phyloP scores from a whole-genome alignment of 805 yeast genomes.

The Wickerhamomyces silvicola region DNA sequence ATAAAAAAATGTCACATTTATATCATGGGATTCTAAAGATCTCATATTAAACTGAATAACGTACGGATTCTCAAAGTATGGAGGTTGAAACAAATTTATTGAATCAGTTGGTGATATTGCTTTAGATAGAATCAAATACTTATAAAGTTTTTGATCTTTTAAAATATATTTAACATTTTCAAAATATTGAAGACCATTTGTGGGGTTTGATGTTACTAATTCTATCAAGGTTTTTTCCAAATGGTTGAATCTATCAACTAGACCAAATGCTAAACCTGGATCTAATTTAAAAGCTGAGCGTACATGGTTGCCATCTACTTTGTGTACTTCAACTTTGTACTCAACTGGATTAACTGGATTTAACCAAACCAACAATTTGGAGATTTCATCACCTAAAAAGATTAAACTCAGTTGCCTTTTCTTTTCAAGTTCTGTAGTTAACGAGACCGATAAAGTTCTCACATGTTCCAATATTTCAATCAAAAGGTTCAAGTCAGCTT shows the following conservation, averaged over 20 bases:
- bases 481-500: slow-evolving; percentile 59
- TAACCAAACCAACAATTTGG: slow-evolving; percentile 71
- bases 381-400: slow-evolving; percentile 72
- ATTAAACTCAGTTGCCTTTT: slow-evolving; percentile 51
- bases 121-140: slow-evolving; percentile 24
- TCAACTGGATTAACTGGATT: slow-evolving; percentile 29
- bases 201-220: slow-evolving; percentile 50
- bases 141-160: slow-evolving; percentile 13
- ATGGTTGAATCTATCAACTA: slow-evolving; percentile 53
- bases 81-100: slow-evolving; percentile 76
- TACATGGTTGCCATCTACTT: slow-evolving; percentile 33
- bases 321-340: slow-evolving; percentile 28
- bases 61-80: slow-evolving; percentile 56
- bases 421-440: slow-evolving; percentile 25
- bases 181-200: slow-evolving; percentile 48
- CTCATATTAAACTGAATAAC: slow-evolving; percentile 85
- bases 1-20: slow-evolving; percentile 84
- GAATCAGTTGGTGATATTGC: slow-evolving; percentile 79
- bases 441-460: slow-evolving; percentile 4
- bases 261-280: slow-evolving; percentile 66
- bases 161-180: slow-evolving; percentile 53
- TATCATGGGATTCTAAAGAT: slow-evolving; percentile 82
- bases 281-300: slow-evolving; percentile 55
- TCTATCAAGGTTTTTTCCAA: slow-evolving; percentile 31
- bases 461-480: slow-evolving; percentile 36